phyloP scores from a whole-genome alignment of 345 rosid species.

The Leavenworthia alabamica region DNA sequence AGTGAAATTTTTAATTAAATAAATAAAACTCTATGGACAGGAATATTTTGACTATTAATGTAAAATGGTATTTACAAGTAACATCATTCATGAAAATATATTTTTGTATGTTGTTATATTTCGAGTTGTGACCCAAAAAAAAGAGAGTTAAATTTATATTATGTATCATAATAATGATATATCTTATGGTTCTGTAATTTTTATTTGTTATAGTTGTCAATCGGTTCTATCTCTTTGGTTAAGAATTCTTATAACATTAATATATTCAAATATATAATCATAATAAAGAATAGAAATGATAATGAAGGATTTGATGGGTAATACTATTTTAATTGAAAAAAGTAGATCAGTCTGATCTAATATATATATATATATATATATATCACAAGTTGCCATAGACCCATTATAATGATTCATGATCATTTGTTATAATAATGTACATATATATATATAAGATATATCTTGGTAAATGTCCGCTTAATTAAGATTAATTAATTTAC shows the following conservation, averaged over 20 bases:
- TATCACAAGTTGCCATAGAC: conserved; percentile 1
- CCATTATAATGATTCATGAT: conserved; percentile 13
- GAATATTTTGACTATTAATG: no score
- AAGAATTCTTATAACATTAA: background rate
- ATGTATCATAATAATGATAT: background rate
- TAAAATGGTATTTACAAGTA: background rate
- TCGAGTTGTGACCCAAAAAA: no score
- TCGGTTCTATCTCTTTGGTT: background rate
- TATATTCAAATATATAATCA: background rate
- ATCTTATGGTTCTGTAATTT: background rate
- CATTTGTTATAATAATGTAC: background rate
- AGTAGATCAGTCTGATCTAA: background rate
- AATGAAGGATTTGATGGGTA: conserved; percentile 24
- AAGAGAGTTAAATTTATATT: background rate
- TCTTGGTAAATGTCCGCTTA: background rate
- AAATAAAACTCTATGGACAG: no score
- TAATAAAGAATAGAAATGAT: conserved; percentile 15
- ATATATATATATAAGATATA: background rate
- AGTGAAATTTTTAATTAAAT: no score
- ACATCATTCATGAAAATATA: background rate
- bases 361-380: background rate
- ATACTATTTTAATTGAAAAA: conserved; percentile 8
- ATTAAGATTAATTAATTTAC: background rate
- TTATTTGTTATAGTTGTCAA: background rate
- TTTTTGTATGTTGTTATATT: no score